Evolutionary conservation across 1,284 basidiomycete genomes (phyloP), one percentile per base, ranked within the genome.

Genomic region (Puccinia coronata): DNA sequence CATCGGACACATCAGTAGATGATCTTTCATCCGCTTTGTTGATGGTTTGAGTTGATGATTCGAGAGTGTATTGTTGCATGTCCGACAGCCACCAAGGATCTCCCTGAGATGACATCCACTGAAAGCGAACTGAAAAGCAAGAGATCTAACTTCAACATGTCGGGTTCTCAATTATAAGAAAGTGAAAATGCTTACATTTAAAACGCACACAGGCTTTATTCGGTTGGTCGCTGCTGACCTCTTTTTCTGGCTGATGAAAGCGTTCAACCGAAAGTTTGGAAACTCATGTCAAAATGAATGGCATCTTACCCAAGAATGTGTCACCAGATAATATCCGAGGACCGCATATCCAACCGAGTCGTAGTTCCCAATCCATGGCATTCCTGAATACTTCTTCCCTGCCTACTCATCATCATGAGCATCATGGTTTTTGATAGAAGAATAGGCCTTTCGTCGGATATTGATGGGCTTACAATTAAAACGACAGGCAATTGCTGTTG

Each of bases 31-130:
- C n/a, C n/a, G n/a, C 5, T 11, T 14, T 23, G 51, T 53, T 53
- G 11, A n/a, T n/a, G 14, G 51, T 16, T 53, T 20, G 51, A 9
- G 2, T 25, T n/a, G 43, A 28, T 3, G 63, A 67, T 51, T 34
- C 18, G 49, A 31, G 31, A 55, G 36, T 31, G 18, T 72, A n/a
- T n/a, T n/a, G 12, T 55, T 72, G 18, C 39, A 80, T 28, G 43
- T 80, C 77, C 25, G 51, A 72, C 55, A 72, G 23, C 77, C 77
- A 80, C 77, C 77, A 80, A 47, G 77, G 77, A 43, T 80, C 77
- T 20, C 77, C 77, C 49, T 80, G 77, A 2, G 77, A 80, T 36
- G 77, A 41, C 23, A 80, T 70, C 77, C 77, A 80, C 39, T 80
- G 77, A 49, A 80, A 80, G 12, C 77, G 67, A 57, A 80, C 77